Conservation (phyloP, 1,284 basidiomycete genomes). For the Veloboletus limbatus region DNA sequence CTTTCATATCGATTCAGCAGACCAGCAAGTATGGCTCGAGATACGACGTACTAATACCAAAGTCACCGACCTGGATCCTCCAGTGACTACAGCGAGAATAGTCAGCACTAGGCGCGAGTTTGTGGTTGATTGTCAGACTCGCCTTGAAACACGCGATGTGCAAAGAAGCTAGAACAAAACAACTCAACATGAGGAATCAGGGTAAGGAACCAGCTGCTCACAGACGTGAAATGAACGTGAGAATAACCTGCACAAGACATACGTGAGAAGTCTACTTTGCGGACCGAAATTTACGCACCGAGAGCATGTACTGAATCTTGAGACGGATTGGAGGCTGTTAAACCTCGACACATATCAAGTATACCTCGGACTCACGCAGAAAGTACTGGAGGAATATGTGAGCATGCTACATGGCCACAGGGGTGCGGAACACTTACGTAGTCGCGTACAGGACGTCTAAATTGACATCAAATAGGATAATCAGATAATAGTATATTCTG, state of each 20-base stretch:
- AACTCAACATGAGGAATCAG: background rate
- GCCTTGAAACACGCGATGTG: constrained; percentile 35
- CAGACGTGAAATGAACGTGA: constrained; percentile 35
- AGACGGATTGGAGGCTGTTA: background rate
- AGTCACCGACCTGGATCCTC: constrained; percentile 13
- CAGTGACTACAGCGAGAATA: constrained; percentile 17
- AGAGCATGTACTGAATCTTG: constrained; percentile 36
- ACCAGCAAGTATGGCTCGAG: background rate
- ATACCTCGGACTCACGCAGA: constrained; percentile 33
- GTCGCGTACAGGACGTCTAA: constrained; percentile 35
- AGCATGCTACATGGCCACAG: background rate
- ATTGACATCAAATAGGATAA: constrained; percentile 34
- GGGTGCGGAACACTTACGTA: constrained; percentile 27
- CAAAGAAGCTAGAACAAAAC: constrained; percentile 33
- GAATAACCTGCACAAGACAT: constrained; percentile 24
- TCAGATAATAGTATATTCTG: constrained; percentile 39
- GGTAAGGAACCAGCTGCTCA: constrained; percentile 18
- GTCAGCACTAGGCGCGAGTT: background rate
- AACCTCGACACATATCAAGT: background rate
- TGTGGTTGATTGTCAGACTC: background rate
- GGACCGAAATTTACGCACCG: constrained; percentile 25
- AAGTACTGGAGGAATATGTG: constrained; percentile 28
- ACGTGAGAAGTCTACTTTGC: background rate
- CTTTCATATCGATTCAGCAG: constrained; percentile 16
- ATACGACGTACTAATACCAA: constrained; percentile 18